Evolutionary conservation across 1,284 basidiomycete species (phyloP).

Genomic region (Flammula alnicola): DNA sequence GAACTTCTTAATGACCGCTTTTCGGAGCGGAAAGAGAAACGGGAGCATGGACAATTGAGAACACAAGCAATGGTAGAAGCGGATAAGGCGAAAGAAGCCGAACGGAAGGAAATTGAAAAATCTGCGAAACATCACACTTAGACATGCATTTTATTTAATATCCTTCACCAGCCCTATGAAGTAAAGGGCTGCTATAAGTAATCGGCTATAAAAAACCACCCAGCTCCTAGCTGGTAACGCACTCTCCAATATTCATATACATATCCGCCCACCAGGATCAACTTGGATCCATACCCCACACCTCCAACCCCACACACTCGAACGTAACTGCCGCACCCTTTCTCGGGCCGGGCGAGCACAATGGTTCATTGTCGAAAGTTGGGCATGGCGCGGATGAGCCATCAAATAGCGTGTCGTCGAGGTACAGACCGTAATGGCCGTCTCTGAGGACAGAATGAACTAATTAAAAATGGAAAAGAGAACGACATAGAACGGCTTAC

Average conservation of each 20-base stretch:
- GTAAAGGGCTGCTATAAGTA: no score
- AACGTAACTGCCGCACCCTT: conserved; percentile 64
- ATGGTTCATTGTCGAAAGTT: conserved; percentile 87
- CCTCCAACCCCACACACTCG: conserved; percentile 86
- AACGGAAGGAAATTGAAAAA: neutral
- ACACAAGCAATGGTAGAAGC: no score
- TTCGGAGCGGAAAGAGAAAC: no score
- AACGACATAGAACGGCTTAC: conserved; percentile 50
- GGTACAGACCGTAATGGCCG: conserved; percentile 86
- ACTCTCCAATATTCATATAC: neutral
- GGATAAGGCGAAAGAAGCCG: neutral
- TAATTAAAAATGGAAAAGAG: neutral
- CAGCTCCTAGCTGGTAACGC: no score
- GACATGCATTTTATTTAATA: no score
- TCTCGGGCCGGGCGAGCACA: conserved; percentile 60
- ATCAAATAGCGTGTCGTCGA: conserved; percentile 83
- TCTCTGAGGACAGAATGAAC: conserved; percentile 52
- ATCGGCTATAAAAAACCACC: no score
- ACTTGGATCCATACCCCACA: conserved; percentile 76
- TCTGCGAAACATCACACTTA: no score
- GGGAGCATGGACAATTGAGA: no score
- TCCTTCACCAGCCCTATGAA: no score
- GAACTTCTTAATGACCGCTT: no score
- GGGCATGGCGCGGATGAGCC: conserved; percentile 86
- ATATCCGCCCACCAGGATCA: conserved; percentile 11